Conservation (phyloP, 2,329 filamentous ascomycete species). For the Claviceps sp. region DNA sequence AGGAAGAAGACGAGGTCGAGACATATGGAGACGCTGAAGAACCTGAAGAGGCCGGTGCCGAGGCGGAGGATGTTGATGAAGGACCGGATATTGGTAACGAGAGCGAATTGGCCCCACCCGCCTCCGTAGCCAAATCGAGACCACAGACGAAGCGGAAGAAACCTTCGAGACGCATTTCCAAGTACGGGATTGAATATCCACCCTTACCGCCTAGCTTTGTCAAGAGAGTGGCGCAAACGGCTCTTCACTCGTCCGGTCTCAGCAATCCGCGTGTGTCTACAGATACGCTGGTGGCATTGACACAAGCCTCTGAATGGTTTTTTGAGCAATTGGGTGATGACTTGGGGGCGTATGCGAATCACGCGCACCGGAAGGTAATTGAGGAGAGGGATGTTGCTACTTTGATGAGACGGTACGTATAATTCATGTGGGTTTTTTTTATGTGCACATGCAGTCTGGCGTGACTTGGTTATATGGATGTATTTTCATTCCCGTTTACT, state of each 20-base stretch:
- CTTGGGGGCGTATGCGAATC: conserved; percentile 63
- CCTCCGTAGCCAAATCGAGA: conserved; percentile 1
- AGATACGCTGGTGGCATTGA: conserved; percentile 61
- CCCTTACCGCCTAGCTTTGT: conserved; percentile 60
- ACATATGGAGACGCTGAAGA: background rate
- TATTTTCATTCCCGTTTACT: background rate
- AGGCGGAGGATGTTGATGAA: background rate
- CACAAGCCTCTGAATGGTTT: conserved; percentile 78
- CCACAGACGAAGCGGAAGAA: conserved; percentile 12
- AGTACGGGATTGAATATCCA: conserved; percentile 62
- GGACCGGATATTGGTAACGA: background rate
- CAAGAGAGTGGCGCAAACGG: conserved; percentile 58
- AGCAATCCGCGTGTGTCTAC: conserved; percentile 57
- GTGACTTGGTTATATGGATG: too few relatives aligned
- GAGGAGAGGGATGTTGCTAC: conserved; percentile 74
- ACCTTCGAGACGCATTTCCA: conserved; percentile 41
- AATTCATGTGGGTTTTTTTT: background rate
- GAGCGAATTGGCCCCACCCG: background rate
- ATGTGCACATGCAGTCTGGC: background rate
- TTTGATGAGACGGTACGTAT: conserved; percentile 62
- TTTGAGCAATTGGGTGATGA: conserved; percentile 81
- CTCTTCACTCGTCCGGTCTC: conserved; percentile 52
- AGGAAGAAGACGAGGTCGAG: background rate
- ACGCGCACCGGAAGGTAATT: conserved; percentile 73
- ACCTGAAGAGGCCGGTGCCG: background rate